A percentile compares a stretch with the other conserved stretches of the same genome.
These are phyloP conservation scores for Tylopilus rubrobrunneus DNA, from an alignment of 768 basidiomycete species.

Conservation along the genomic window DNA sequence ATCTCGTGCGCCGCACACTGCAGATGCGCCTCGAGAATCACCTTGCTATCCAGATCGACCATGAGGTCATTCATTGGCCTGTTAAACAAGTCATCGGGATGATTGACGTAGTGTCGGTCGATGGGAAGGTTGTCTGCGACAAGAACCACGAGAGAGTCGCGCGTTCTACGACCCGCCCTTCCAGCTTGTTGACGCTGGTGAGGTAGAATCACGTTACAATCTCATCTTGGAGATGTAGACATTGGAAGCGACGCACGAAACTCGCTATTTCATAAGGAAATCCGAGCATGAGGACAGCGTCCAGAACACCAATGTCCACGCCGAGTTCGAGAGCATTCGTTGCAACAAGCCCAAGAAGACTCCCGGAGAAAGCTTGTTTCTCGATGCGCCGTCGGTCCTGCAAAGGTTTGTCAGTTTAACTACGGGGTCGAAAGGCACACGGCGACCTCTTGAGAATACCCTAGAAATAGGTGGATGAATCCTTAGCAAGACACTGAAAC, in stretches of 20 bases:
- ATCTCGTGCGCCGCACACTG: conserved; percentile 89
- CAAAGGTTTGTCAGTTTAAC: background rate
- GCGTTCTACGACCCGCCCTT: conserved; percentile 75
- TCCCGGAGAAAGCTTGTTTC: conserved; percentile 79
- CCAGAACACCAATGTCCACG: conserved; percentile 86
- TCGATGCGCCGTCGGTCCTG: conserved; percentile 84
- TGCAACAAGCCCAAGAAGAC: conserved; percentile 79
- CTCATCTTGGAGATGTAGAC: background rate
- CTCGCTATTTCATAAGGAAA: conserved; percentile 80
- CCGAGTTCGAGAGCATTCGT: conserved; percentile 91
- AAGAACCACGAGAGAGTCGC: conserved; percentile 74
- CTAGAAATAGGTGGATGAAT: conserved; percentile 29
- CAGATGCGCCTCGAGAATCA: conserved; percentile 78
- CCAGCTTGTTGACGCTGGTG: conserved; percentile 83
- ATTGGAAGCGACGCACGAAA: conserved; percentile 49
- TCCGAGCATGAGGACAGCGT: conserved; percentile 86
- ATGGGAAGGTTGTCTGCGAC: conserved; percentile 66
- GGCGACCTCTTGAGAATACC: conserved; percentile 68
- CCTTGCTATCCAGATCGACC: conserved; percentile 68
- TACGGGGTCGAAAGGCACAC: background rate
- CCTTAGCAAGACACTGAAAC: background rate
- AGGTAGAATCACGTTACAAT: background rate
- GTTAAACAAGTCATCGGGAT: conserved; percentile 70
- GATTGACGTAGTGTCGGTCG: conserved; percentile 68
- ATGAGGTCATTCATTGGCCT: conserved; percentile 57